These are phyloP conservation scores for Auriculariales sp. DNA, from an alignment of 768 basidiomycete genomes.

Conservation along the genomic window DNA sequence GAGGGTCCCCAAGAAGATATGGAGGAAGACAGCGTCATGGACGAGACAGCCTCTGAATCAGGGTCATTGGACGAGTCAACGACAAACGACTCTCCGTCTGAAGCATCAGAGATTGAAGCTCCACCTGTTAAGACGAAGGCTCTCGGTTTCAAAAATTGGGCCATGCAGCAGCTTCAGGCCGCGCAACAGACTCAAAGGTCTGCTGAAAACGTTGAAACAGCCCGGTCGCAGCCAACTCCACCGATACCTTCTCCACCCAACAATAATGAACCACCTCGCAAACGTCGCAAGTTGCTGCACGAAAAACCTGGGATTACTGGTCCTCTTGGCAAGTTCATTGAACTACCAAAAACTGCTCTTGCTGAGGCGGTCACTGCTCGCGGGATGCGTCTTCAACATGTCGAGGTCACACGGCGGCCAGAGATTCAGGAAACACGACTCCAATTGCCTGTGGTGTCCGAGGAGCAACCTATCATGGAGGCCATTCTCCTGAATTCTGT, in stretches of 20 bases:
- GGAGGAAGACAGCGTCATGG: slow-evolving; percentile 8
- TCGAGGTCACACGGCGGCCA: slow-evolving; percentile 44
- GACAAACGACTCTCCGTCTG: slow-evolving; percentile 1
- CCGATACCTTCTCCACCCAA: not conserved
- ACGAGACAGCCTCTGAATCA: slow-evolving; percentile 4
- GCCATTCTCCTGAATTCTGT: slow-evolving; percentile 76
- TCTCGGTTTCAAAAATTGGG: slow-evolving; percentile 80
- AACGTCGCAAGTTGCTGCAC: slow-evolving; percentile 12
- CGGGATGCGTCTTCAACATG: too few relatives aligned
- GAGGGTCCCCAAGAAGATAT: slow-evolving; percentile 13
- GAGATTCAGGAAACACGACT: slow-evolving; percentile 68
- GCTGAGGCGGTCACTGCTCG: slow-evolving; percentile 27
- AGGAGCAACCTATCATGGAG: slow-evolving; percentile 92
- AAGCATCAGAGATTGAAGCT: slow-evolving; percentile 11
- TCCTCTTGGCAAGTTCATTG: slow-evolving; percentile 61
- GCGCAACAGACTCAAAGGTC: slow-evolving; percentile 39
- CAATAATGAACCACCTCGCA: slow-evolving; percentile 1
- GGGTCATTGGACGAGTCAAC: slow-evolving; percentile 7
- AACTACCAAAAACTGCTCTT: slow-evolving; percentile 53
- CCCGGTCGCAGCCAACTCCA: slow-evolving; percentile 1
- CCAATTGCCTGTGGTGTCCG: slow-evolving; percentile 75
- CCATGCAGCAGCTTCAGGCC: slow-evolving; percentile 53
- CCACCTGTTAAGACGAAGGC: slow-evolving; percentile 20
- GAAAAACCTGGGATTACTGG: slow-evolving; percentile 43
- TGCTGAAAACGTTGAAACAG: slow-evolving; percentile 6